Evolutionary conservation across 1,284 basidiomycete species (phyloP).

Genomic region (Ustilago bromivora): DNA sequence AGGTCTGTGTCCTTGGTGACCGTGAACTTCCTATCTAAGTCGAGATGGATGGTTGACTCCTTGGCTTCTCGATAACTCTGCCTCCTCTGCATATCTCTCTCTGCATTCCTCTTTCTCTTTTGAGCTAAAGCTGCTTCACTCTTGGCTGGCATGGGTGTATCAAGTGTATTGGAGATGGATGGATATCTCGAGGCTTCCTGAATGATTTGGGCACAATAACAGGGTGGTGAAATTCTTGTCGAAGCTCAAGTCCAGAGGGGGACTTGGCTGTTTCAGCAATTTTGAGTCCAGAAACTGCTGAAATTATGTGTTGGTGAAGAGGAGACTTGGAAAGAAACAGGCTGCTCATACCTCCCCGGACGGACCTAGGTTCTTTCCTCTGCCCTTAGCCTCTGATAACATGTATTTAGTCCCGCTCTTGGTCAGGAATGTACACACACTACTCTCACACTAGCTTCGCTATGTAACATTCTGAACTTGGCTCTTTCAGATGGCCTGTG

Average conservation of each 20-base stretch:
- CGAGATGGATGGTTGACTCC: neutral
- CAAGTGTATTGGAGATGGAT: neutral
- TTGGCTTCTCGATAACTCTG: constrained; percentile 2
- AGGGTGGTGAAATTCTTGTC: neutral
- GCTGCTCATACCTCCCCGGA: no score
- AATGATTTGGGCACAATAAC: neutral
- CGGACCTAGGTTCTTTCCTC: no score
- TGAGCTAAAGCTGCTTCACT: neutral
- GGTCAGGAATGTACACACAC: no score
- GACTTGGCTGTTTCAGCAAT: constrained; percentile 2
- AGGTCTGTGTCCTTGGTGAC: neutral
- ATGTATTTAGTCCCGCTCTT: no score
- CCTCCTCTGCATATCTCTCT: neutral
- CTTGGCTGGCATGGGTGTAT: constrained; percentile 1
- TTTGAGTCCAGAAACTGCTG: neutral
- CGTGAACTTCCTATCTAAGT: neutral
- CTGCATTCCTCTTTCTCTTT: constrained; percentile 3
- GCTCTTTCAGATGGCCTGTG: no score
- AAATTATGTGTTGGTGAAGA: no score
- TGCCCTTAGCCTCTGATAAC: no score
- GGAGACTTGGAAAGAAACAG: no score
- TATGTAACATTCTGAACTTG: no score
- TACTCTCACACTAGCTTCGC: no score
- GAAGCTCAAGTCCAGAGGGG: neutral
- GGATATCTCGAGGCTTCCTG: neutral